Evolutionary conservation across 345 rosid species (phyloP).

Genomic region (Cardamine chenopodiifolia): DNA sequence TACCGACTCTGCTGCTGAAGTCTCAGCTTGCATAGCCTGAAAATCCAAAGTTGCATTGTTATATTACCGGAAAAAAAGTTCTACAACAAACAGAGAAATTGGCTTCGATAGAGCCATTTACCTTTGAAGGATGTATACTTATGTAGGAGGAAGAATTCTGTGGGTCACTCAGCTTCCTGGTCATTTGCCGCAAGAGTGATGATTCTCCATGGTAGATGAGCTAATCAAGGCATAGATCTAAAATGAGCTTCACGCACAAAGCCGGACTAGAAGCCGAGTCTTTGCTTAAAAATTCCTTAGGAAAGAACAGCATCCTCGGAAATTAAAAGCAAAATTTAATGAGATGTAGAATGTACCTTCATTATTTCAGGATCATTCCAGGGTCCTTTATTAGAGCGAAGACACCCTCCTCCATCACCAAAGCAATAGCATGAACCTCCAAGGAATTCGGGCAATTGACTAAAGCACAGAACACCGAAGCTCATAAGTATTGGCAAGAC

Average conservation of each 20-base stretch:
- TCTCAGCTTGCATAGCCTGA: conserved; percentile 63
- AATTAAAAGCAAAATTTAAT: too few species aligned
- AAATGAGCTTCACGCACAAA: conserved; percentile 33
- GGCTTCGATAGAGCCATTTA: conserved; percentile 28
- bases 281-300: too few species aligned
- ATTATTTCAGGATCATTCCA: conserved; percentile 89
- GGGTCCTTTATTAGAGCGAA: conserved; percentile 91
- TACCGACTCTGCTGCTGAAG: conserved; percentile 59
- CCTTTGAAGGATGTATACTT: conserved; percentile 62
- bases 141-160: conserved; percentile 48
- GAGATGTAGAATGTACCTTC: conserved; percentile 65
- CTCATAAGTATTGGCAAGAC: conserved; percentile 27
- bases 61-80: conserved; percentile 12
- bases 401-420: conserved; percentile 89
- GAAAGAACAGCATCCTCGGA: too few species aligned
- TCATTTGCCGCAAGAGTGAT: conserved; percentile 60
- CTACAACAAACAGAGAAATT: neutral
- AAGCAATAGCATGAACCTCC: conserved; percentile 94
- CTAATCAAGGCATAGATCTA: conserved; percentile 45
- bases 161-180: conserved; percentile 54
- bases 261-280: conserved; percentile 21
- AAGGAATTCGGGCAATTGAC: conserved; percentile 94
- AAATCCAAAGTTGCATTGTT: conserved; percentile 15
- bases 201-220: conserved; percentile 67
- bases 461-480: conserved; percentile 41